Conservation (phyloP, 2,329 filamentous ascomycete species). For the Verticillium isaacii region DNA sequence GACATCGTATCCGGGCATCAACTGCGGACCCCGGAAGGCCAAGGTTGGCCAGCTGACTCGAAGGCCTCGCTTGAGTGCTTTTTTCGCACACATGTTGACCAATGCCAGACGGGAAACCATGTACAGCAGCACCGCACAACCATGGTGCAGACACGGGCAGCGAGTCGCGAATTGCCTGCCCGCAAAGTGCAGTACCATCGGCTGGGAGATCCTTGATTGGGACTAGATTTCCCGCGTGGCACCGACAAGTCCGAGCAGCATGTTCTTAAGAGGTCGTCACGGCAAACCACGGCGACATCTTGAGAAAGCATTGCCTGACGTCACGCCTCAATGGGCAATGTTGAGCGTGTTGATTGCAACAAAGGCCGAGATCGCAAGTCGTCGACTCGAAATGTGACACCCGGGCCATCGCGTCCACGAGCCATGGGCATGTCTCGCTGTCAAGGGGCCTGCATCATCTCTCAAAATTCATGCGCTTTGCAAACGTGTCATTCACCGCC, state of each 20-base stretch:
- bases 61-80: neutral
- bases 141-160: neutral
- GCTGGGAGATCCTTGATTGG: neutral
- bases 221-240: neutral
- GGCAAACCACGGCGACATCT: neutral
- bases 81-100: neutral
- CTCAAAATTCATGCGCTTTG: slow-evolving; percentile 23
- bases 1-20: neutral
- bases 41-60: neutral
- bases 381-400: slow-evolving; percentile 15
- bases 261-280: neutral
- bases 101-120: neutral
- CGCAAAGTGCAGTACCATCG: neutral
- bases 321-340: neutral
- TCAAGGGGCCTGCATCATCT: slow-evolving; percentile 2
- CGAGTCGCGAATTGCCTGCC: neutral
- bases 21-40: neutral
- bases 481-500: slow-evolving; percentile 4
- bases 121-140: neutral
- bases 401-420: slow-evolving; percentile 2
- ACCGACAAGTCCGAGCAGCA: neutral
- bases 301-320: neutral
- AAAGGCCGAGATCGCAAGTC: neutral
- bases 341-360: neutral
- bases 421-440: slow-evolving; percentile 8